A percentile compares a stretch with the other conserved stretches of the same genome.
Evolutionary conservation across 345 rosid species (phyloP).

Genomic region (Kernera saxatilis): DNA sequence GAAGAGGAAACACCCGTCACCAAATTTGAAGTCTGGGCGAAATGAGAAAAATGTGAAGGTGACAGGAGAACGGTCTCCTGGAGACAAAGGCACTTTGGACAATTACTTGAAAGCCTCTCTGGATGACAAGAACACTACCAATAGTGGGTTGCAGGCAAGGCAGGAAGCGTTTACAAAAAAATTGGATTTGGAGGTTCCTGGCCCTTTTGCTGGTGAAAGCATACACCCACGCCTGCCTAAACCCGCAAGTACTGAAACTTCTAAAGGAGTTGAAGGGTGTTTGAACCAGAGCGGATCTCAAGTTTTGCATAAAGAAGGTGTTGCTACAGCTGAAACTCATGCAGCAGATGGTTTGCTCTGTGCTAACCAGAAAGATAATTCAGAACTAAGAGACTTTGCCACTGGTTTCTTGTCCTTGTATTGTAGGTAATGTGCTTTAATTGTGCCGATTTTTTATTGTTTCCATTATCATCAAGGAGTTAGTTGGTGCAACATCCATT

Average conservation of each 20-base stretch:
- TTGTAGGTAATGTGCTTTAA: conserved; percentile 55
- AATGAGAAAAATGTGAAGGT: conserved; percentile 46
- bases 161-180: conserved; percentile 44
- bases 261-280: conserved; percentile 21
- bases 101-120: conserved; percentile 52
- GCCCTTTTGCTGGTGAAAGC: conserved; percentile 28
- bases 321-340: conserved; percentile 28
- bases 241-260: conserved; percentile 20
- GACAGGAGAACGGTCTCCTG: conserved; percentile 51
- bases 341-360: conserved; percentile 20
- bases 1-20: conserved; percentile 70
- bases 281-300: conserved; percentile 32
- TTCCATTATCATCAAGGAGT: neutral
- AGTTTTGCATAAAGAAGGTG: conserved; percentile 34
- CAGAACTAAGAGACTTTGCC: conserved; percentile 69
- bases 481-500: neutral
- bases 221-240: conserved; percentile 19
- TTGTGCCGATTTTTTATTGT: neutral
- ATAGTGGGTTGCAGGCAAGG: conserved; percentile 27
- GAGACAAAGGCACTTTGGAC: conserved; percentile 64
- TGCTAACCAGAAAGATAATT: conserved; percentile 31
- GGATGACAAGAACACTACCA: conserved; percentile 27
- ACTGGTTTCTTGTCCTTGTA: conserved; percentile 80
- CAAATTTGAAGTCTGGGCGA: conserved; percentile 53
- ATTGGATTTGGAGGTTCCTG: conserved; percentile 39